Evolutionary conservation across 768 basidiomycete species (phyloP), one percentile per base, ranked within the genome.

Genomic region (Trametes cingulata): DNA sequence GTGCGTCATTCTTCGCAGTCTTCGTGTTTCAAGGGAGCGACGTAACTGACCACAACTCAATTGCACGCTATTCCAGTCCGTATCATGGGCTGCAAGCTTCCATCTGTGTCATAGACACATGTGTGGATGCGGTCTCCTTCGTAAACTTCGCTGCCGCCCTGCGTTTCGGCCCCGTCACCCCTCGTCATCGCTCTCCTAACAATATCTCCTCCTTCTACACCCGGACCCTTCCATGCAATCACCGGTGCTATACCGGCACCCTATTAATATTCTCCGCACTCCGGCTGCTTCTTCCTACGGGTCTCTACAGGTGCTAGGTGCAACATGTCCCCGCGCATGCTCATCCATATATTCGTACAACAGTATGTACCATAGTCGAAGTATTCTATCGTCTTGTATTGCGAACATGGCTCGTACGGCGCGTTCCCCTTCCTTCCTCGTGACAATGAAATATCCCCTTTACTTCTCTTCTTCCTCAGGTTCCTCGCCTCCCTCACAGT

Each of bases 31-130:
- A 22, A 25, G 15, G 35, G 13, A 35, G 22, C n/a, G 27, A 14
- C 46, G 19, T 56, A 27, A 48, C 62, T 61, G 55, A 65, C 58
- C 46, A 13, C 6, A 24, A n/a, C n/a, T n/a, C n/a, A 10, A 29
- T 12, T 10, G 37, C 58, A 33, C 56, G 43, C 52, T 60, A n/a
- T 53, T 17, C 14, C 61, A 83, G 85, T 86, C 50, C 81, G 80
- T 58, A 78, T 86, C 61, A 78, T 79, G 56, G 85, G 85, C 24
- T 85, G 82, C 75, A 84, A 85, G 66, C 75, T 85, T 46, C 67
- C 68, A 39, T 74, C 61, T 49, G 52, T 58, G 4, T 49, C 63
- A 43, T 68, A 67, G 59, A 45, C 14, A 46, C 29, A 45, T 29
- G 22, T 14, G 25, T n/a, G n/a, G n/a, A n/a, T n/a, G n/a, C n/a